phyloP scores from a whole-genome alignment of 768 basidiomycete genomes.

The Suillus lakei region DNA sequence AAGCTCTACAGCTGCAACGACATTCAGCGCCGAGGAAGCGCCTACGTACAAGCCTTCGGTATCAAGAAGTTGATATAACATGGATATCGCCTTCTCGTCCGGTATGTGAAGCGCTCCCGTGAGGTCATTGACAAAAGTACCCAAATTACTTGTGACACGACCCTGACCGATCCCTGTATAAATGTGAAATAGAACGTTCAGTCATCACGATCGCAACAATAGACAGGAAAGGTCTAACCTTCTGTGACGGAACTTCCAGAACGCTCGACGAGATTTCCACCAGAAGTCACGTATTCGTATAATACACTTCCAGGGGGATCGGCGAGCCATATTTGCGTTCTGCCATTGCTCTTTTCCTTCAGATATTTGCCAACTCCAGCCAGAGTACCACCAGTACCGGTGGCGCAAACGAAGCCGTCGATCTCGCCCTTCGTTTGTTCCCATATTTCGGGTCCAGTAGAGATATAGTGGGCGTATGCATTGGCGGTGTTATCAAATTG shows the following conservation, averaged over 20 bases:
- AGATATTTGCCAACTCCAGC: conserved; percentile 86
- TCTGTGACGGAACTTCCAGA: conserved; percentile 90
- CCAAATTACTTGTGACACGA: conserved; percentile 90
- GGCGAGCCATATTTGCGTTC: conserved; percentile 89
- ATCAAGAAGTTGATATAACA: conserved; percentile 92
- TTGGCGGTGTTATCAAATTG: conserved; percentile 98
- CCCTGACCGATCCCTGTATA: conserved; percentile 92
- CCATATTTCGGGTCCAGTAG: conserved; percentile 98
- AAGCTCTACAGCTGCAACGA: conserved; percentile 90
- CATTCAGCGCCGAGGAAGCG: conserved; percentile 91
- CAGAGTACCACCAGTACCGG: conserved; percentile 96
- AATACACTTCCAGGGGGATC: conserved; percentile 97
- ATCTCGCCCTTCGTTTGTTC: conserved; percentile 78
- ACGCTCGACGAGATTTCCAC: conserved; percentile 76
- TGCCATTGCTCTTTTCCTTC: conserved; percentile 79
- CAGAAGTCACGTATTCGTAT: conserved; percentile 79
- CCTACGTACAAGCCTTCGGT: conserved; percentile 94
- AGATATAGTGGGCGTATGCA: conserved; percentile 82
- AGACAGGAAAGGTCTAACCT: conserved; percentile 49
- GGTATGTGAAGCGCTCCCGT: conserved; percentile 85
- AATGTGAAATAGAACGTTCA: conserved; percentile 1
- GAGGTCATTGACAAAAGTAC: conserved; percentile 76
- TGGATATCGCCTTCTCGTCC: conserved; percentile 87
- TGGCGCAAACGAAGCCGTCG: conserved; percentile 92
- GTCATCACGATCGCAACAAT: background rate